Conservation (phyloP, 495 filamentous ascomycete species). For the Bryoglossum gracile region DNA sequence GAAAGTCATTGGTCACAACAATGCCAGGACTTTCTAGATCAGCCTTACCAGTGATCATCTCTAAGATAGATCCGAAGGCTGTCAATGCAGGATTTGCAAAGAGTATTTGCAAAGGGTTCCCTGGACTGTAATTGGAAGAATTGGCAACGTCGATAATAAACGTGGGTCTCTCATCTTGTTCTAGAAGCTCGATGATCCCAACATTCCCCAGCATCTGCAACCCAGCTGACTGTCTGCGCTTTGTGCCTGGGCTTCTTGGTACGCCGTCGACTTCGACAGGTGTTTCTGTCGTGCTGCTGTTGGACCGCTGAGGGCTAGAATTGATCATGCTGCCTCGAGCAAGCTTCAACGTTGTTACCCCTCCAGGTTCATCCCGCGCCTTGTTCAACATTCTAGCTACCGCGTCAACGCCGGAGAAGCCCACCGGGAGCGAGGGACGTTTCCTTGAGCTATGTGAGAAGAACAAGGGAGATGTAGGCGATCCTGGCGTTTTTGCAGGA, state of each 20-base stretch:
- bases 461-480: constrained; percentile 48
- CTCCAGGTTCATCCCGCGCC: constrained; percentile 41
- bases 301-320: constrained; percentile 40
- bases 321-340: constrained; percentile 50
- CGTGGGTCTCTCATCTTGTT: constrained; percentile 59
- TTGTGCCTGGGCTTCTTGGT: constrained; percentile 37
- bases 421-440: constrained; percentile 41
- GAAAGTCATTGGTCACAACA: constrained; percentile 33
- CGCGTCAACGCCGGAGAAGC: constrained; percentile 47
- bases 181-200: constrained; percentile 56
- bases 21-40: constrained; percentile 27
- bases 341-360: constrained; percentile 55
- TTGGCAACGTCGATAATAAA: constrained; percentile 60
- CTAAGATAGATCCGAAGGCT: constrained; percentile 37
- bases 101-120: constrained; percentile 43
- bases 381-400: constrained; percentile 53
- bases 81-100: constrained; percentile 54
- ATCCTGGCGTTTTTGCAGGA: not conserved
- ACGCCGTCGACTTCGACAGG: constrained; percentile 33
- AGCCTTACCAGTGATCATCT: constrained; percentile 39
- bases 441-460: constrained; percentile 44
- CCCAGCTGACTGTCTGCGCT: constrained; percentile 29
- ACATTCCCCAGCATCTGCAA: constrained; percentile 47
- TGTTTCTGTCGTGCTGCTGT: no score
- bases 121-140: constrained; percentile 39